Base-by-base conservation (phyloP, 192 early-diverging fungal genomes). In the Thoreauomyces humboldtii region DNA sequence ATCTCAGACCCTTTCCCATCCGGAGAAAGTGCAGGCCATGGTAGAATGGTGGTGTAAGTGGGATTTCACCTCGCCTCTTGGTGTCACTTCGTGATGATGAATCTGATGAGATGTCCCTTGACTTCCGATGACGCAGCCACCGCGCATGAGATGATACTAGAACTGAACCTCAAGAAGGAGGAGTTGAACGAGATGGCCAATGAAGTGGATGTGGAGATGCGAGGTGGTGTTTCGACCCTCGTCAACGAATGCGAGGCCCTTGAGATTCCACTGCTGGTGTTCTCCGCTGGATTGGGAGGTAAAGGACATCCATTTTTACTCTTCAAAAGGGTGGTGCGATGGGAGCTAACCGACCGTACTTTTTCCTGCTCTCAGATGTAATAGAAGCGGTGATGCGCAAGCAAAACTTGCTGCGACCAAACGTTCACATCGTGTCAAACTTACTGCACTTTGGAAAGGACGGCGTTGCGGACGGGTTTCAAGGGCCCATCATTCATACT, bases 341-440 rank as follows among this genome's bases (percentile, higher is more conserved):
- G 44, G 33, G n/a, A 51, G 43, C 21, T 63, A 11, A 12, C 11
- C 0, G 9, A 60, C 41, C 41, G 21, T 73, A 65, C 48, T 55
- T 19, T 44, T 51, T 32, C 9, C 21, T 48, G 12, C 35, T 25
- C 21, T n/a, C 42, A 85, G 79, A 89, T 68, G 71, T 89, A 6
- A 89, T 89, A 51, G 67, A 87, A 62, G 76, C 86, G 22, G 58
- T 86, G 2, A 45, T 89, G 0, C 29, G 24, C n/a, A 48, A 77
- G 14, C 34, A 63, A 7, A 64, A 60, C 21, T 60, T 90, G 44
- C 62, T 75, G 21, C 56, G 48, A 27, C 38, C 69, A 3, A 85
- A 86, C 53, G 79, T 91, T 76, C 80, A 89, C 47, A 79, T 89
- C 27, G 86, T 90, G 0, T 86, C 87, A 4, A 91, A 91, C 63